Conservation (phyloP, 2,329 filamentous ascomycete genomes). For the Stachybotrys chartarum region DNA sequence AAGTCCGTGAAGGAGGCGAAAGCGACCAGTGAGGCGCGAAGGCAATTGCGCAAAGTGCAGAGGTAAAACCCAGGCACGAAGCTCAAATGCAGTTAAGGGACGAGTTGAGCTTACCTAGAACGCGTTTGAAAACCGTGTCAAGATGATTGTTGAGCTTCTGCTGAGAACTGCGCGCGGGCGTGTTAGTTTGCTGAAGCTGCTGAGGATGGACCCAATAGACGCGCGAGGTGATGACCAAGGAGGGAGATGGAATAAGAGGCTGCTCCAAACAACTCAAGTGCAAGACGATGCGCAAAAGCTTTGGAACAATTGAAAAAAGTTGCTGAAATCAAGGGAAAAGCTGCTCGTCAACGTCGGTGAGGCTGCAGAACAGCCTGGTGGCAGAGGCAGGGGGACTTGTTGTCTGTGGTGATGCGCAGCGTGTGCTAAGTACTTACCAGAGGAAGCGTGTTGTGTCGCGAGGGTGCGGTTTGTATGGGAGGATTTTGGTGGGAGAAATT, state of each 20-base stretch:
- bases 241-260: neutral
- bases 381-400: constrained; percentile 15
- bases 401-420: constrained; percentile 15
- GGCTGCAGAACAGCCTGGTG: constrained; percentile 2
- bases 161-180: constrained; percentile 1
- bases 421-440: constrained; percentile 43
- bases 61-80: constrained; percentile 9
- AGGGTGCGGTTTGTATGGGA: constrained; percentile 39
- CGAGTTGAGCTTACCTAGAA: constrained; percentile 13
- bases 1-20: neutral
- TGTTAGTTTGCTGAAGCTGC: neutral
- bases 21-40: constrained; percentile 15
- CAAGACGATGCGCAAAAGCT: neutral
- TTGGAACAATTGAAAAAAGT: neutral
- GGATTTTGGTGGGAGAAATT: constrained; percentile 48
- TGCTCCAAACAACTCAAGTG: neutral
- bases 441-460: constrained; percentile 27
- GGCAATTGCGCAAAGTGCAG: constrained; percentile 17
- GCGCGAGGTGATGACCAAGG: constrained; percentile 8
- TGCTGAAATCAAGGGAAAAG: neutral
- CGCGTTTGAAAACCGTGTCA: constrained; percentile 4
- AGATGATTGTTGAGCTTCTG: constrained; percentile 4
- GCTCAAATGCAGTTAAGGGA: constrained; percentile 7
- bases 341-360: neutral
- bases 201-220: neutral